Percentiles rank a stretch among this genome's conserved stretches.
Evolutionary conservation across 495 filamentous ascomycete genomes (phyloP).

Genomic region (Tetracladium setigerum): DNA sequence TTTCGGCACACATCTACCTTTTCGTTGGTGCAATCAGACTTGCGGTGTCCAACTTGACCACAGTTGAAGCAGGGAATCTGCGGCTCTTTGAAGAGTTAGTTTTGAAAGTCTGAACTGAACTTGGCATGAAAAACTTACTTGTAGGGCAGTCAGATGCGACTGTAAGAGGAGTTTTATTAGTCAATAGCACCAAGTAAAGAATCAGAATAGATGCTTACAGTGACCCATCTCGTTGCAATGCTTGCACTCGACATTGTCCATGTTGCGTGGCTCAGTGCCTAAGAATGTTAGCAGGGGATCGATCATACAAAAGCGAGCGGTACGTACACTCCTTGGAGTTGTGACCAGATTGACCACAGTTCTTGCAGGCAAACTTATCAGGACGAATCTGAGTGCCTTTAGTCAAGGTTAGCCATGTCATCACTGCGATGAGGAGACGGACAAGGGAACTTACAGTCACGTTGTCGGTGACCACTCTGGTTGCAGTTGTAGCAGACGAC

Average conservation of each 20-base stretch:
- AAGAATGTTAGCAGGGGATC: not conserved
- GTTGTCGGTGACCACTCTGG: slow-evolving; percentile 56
- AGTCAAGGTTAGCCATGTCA: slow-evolving; percentile 22
- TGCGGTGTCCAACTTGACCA: slow-evolving; percentile 34
- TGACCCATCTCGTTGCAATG: slow-evolving; percentile 62
- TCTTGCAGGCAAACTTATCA: slow-evolving; percentile 64
- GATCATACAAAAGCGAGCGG: not conserved
- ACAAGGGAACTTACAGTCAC: slow-evolving; percentile 50
- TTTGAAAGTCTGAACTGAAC: not conserved
- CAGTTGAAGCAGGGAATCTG: slow-evolving; percentile 55
- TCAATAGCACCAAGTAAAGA: not conserved
- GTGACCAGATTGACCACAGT: slow-evolving; percentile 70
- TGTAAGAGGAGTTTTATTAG: slow-evolving; percentile 39
- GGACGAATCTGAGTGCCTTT: slow-evolving; percentile 42
- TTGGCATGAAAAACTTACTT: not conserved
- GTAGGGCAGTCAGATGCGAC: slow-evolving; percentile 74
- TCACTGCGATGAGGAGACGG: not conserved
- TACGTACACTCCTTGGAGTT: slow-evolving; percentile 46
- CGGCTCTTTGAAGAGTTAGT: not conserved
- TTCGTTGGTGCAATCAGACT: slow-evolving; percentile 35
- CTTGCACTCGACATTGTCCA: slow-evolving; percentile 70
- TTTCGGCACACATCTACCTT: slow-evolving; percentile 55
- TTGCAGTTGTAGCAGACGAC: slow-evolving; percentile 75
- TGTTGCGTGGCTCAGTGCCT: slow-evolving; percentile 56
- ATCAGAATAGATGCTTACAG: not conserved